Percentiles rank a stretch among this genome's conserved stretches.
Evolutionary conservation across 2,329 filamentous ascomycete genomes (phyloP).

Genomic region (Stagonosporopsis tanaceti): DNA sequence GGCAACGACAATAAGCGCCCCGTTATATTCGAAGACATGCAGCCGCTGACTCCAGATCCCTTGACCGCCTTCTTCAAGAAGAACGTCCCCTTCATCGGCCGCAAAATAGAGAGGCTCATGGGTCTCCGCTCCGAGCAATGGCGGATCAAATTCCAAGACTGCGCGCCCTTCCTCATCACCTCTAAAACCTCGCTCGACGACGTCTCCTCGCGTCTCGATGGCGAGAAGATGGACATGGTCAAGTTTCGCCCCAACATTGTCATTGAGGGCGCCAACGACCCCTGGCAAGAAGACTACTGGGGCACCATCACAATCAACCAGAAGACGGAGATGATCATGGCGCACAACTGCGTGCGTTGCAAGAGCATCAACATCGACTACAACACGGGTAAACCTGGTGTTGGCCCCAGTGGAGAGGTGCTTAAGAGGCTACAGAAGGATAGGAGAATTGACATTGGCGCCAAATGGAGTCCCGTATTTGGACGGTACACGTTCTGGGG

Average conservation of each 20-base stretch:
- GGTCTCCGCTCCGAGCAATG: constrained; percentile 39
- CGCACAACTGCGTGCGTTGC: constrained; percentile 58
- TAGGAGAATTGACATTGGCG: constrained; percentile 54
- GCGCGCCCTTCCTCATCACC: constrained; percentile 76
- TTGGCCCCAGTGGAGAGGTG: constrained; percentile 50
- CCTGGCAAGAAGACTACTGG: constrained; percentile 60
- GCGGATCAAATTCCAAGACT: constrained; percentile 74
- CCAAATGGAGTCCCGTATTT: constrained; percentile 59
- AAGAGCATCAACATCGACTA: constrained; percentile 59
- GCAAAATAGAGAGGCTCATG: constrained; percentile 34
- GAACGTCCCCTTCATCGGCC: constrained; percentile 22
- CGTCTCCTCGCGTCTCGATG: constrained; percentile 60
- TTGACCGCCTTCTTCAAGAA: constrained; percentile 27
- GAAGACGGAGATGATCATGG: constrained; percentile 44
- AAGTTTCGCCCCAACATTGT: constrained; percentile 59
- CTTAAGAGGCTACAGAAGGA: constrained; percentile 56
- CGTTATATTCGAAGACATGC: constrained; percentile 50
- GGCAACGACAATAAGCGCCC: constrained; percentile 50
- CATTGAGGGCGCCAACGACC: constrained; percentile 49
- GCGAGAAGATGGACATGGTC: constrained; percentile 53
- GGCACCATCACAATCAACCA: constrained; percentile 47
- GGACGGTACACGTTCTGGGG: constrained; percentile 57
- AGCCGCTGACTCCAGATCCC: constrained; percentile 25
- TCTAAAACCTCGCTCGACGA: constrained; percentile 74
- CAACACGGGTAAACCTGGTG: constrained; percentile 51